Evolutionary conservation across 768 basidiomycete genomes (phyloP).

Genomic region (Podaxis sp.): DNA sequence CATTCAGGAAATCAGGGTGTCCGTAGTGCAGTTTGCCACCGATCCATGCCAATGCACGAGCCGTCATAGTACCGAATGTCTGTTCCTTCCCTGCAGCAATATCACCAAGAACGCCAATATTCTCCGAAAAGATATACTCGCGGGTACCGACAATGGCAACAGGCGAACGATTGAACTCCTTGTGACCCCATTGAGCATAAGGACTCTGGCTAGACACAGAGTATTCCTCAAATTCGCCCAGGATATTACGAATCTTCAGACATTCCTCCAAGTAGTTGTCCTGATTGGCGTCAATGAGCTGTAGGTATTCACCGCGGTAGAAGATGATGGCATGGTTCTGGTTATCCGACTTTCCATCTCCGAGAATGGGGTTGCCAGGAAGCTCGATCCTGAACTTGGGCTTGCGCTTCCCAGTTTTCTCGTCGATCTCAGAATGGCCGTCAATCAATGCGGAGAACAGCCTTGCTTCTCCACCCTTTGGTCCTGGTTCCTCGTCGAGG

Average conservation of each 20-base stretch:
- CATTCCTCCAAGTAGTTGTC: conserved; percentile 99
- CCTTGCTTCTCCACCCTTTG: conserved; percentile 83
- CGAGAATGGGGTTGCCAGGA: conserved; percentile 97
- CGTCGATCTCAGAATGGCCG: conserved; percentile 94
- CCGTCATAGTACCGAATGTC: conserved; percentile 98
- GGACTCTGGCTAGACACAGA: conserved; percentile 89
- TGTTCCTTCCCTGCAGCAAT: conserved; percentile 99
- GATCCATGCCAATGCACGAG: conserved; percentile 93
- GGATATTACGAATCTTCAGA: conserved; percentile 95
- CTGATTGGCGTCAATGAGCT: conserved; percentile 99
- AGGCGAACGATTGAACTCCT: conserved; percentile 86
- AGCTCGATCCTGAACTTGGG: conserved; percentile 98
- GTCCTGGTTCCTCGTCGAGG: conserved; percentile 92
- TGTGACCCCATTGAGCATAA: conserved; percentile 94
- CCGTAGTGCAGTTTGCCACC: conserved; percentile 99
- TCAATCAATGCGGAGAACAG: conserved; percentile 95
- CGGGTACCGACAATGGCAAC: conserved; percentile 98
- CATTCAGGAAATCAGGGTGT: conserved; percentile 99
- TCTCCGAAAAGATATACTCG: conserved; percentile 99
- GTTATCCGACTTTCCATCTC: conserved; percentile 99
- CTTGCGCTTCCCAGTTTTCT: conserved; percentile 82
- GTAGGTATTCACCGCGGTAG: conserved; percentile 98
- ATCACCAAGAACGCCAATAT: conserved; percentile 98
- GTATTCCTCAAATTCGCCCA: conserved; percentile 98
- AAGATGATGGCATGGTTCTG: conserved; percentile 99